phyloP scores from a whole-genome alignment of 1,139 yeast genomes.

The Debaryomycetaceae sp. region DNA sequence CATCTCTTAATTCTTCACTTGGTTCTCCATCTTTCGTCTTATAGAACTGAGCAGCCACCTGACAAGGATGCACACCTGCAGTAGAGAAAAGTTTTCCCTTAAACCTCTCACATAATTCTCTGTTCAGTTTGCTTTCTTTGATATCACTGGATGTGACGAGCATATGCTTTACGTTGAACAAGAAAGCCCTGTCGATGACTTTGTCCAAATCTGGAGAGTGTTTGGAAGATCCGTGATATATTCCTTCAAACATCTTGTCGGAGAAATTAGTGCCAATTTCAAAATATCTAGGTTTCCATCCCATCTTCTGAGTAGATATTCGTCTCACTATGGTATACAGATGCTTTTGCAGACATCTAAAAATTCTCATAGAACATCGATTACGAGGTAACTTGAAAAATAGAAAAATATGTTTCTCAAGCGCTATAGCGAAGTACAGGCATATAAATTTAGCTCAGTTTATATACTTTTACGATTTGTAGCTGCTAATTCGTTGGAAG shows the following conservation, averaged over 20 bases:
- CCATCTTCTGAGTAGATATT: background rate
- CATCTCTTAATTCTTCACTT: constrained; percentile 21
- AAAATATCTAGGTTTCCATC: constrained; percentile 45
- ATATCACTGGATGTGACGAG: constrained; percentile 82
- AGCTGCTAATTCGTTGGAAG: too few relatives aligned
- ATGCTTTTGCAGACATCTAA: background rate
- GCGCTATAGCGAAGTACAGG: too few relatives aligned
- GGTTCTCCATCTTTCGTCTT: constrained; percentile 13
- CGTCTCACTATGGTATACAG: background rate
- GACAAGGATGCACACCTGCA: constrained; percentile 94
- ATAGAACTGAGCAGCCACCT: constrained; percentile 60
- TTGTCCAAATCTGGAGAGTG: constrained; percentile 67
- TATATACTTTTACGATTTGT: too few relatives aligned
- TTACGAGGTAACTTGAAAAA: too few relatives aligned
- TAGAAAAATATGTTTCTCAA: too few relatives aligned
- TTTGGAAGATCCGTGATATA: constrained; percentile 62
- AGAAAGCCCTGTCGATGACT: constrained; percentile 65
- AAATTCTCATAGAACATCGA: background rate
- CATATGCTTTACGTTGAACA: constrained; percentile 63
- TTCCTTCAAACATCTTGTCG: constrained; percentile 83
- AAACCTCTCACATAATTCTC: constrained; percentile 29
- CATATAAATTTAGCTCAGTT: too few relatives aligned
- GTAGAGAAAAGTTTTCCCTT: constrained; percentile 55
- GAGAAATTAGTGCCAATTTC: constrained; percentile 79
- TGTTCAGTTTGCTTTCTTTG: constrained; percentile 53